These are phyloP conservation scores for Elaeis oleifera DNA, from an alignment of 202 grass and related monocot genomes.

Conservation along the genomic window DNA sequence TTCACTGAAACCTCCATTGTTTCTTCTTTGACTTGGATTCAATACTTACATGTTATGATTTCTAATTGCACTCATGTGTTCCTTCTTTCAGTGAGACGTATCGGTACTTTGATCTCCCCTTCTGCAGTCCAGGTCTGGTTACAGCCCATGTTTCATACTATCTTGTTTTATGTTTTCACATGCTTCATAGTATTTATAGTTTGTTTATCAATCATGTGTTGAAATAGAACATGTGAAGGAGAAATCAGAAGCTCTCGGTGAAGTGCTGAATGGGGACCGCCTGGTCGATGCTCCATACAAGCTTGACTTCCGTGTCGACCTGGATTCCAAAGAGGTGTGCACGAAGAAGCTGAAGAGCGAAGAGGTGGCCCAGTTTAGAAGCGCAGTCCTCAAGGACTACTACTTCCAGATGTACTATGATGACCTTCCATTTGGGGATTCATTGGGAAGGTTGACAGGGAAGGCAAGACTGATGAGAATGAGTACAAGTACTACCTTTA, in stretches of 20 bases:
- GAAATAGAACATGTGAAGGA: slow-evolving; percentile 10
- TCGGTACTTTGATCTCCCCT: slow-evolving; percentile 17
- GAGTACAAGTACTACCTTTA: slow-evolving; percentile 11
- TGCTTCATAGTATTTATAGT: not conserved
- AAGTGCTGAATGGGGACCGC: slow-evolving; percentile 16
- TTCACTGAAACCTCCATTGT: too few relatives aligned
- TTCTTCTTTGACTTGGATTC: too few relatives aligned
- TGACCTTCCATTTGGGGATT: slow-evolving; percentile 14
- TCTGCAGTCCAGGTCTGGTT: slow-evolving; percentile 12
- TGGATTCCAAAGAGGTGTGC: slow-evolving; percentile 11
- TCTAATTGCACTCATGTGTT: too few relatives aligned
- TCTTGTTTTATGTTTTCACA: not conserved
- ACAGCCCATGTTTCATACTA: not conserved
- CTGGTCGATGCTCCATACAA: slow-evolving; percentile 16
- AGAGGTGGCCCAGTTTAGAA: slow-evolving; percentile 5
- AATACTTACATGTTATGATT: too few relatives aligned
- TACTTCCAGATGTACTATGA: slow-evolving; percentile 18
- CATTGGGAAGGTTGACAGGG: slow-evolving; percentile 16
- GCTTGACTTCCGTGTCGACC: slow-evolving; percentile 3
- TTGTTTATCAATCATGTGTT: not conserved
- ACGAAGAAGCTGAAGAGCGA: slow-evolving; percentile 9
- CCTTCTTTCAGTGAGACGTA: slow-evolving; percentile 12
- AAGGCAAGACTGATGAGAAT: slow-evolving; percentile 2
- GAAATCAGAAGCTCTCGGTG: slow-evolving; percentile 14
- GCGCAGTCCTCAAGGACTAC: slow-evolving; percentile 13